Percentiles rank a stretch among this genome's conserved stretches.
These are phyloP conservation scores for Amoebophrya sp. DNA, from an alignment of 169 alveolate species.

Conservation along the genomic window DNA sequence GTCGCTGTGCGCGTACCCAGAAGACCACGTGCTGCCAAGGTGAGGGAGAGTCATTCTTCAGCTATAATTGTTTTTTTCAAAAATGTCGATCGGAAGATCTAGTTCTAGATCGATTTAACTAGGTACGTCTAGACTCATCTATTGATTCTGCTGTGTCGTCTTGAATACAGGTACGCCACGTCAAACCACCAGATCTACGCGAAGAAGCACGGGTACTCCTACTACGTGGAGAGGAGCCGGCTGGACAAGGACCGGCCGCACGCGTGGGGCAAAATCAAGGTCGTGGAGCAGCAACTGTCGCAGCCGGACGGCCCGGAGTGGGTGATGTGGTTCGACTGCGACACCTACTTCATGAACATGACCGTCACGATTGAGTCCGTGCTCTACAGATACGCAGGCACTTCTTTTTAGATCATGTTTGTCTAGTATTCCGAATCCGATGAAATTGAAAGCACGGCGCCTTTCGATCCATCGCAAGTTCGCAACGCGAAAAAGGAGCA, in stretches of 20 bases:
- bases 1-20: conserved; percentile 3
- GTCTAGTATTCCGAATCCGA: too few species aligned
- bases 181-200: background rate
- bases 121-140: too few species aligned
- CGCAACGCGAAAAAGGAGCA: too few species aligned
- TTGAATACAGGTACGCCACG: background rate
- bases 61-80: background rate
- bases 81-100: too few species aligned
- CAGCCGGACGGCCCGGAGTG: conserved; percentile 3
- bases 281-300: background rate
- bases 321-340: conserved; percentile 13
- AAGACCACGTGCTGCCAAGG: conserved; percentile 2
- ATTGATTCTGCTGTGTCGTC: too few species aligned
- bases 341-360: conserved; percentile 11
- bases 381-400: background rate
- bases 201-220: background rate
- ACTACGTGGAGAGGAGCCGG: background rate
- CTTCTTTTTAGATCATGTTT: too few species aligned
- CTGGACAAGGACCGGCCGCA: conserved; percentile 5
- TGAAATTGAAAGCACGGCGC: too few species aligned
- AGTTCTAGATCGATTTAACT: too few species aligned
- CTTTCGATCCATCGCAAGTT: too few species aligned
- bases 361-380: background rate
- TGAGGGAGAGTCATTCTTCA: too few species aligned
- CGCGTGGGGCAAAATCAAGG: conserved; percentile 10